Evolutionary conservation across 108 stramenopile genomes (phyloP), one percentile per base, ranked within the genome.

Genomic region (Cyclotella choctawhatcheeana): DNA sequence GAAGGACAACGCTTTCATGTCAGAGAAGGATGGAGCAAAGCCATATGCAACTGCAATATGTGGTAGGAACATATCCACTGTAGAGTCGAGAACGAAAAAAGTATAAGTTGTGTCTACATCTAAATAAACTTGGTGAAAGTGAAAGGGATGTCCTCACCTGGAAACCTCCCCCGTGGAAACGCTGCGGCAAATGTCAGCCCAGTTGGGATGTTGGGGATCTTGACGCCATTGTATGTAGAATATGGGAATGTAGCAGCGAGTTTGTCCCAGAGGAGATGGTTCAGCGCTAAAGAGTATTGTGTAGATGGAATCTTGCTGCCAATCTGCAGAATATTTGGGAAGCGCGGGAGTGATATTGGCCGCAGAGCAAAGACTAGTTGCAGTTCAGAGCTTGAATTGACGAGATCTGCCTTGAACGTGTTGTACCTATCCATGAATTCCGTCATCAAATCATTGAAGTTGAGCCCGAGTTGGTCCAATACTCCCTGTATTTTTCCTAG

Each of bases 11-110:
- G 55, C 70, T 62, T 18, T 26, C 22, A 27, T 27, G 16, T 54
- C 53, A 5, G 53, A 54, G 27, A 54, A 54, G 2, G 26, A 54
- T 29, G 22, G 53, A 27, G 53, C 53, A 16, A 14, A 29, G 4
- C 59, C 70, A 34, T 56, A 74, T 34, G 73, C 73, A 56, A 74
- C 63, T 18, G 73, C 73, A 27, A 74, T 66, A 43, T 56, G 65
- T 25, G 63, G 64, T 20, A 66, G 54, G 64, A 50, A 74, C 8
- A 37, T 21, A 33, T 53, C 73, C 18, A 74, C 64, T 40, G 67
- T 26, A 37, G 35, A 37, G 3, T n/a, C 2, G 27, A 5, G 5
- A 27, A 14, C 17, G n/a, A 7, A 50, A 50, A 50, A 50, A 3
- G 18, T 4, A 50, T n/a, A 20, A 14, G n/a, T n/a, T n/a, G n/a